These are phyloP conservation scores for Daldinia decipiens DNA, from an alignment of 495 filamentous ascomycete genomes.

Conservation along the genomic window DNA sequence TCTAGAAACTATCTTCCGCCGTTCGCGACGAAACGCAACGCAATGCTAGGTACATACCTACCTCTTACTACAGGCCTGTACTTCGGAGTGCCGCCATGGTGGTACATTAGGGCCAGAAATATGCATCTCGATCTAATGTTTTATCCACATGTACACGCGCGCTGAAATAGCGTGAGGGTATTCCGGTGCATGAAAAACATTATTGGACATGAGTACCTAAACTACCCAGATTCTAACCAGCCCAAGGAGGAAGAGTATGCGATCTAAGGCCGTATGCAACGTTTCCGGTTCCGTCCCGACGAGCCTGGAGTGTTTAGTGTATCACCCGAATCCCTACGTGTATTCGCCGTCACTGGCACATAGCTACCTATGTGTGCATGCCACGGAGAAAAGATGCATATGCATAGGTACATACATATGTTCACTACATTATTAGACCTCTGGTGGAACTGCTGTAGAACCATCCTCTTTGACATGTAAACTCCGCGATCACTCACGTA, in stretches of 20 bases:
- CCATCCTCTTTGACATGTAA: slow-evolving; percentile 14
- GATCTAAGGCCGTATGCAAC: neutral
- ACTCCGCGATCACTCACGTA: slow-evolving; percentile 6
- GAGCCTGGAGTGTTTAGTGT: neutral
- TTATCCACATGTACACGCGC: slow-evolving; percentile 15
- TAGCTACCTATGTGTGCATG: no score
- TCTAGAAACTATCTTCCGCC: neutral
- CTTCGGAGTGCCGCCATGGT: neutral
- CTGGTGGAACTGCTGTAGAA: neutral
- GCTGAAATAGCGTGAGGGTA: slow-evolving; percentile 8
- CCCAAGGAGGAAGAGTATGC: neutral
- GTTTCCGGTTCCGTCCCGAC: neutral
- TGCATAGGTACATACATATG: neutral
- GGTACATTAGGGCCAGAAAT: neutral
- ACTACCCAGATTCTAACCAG: neutral
- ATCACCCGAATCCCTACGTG: neutral
- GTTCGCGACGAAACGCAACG: neutral
- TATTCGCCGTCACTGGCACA: neutral
- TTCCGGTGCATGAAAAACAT: neutral
- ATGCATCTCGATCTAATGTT: neutral
- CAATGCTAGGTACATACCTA: neutral
- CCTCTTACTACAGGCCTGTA: neutral
- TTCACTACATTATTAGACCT: neutral
- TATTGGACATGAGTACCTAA: neutral
- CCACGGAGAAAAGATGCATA: slow-evolving; percentile 1